These are phyloP conservation scores for Barnettozyma hawaiiensis DNA, from an alignment of 1,139 yeast species.

Conservation along the genomic window DNA sequence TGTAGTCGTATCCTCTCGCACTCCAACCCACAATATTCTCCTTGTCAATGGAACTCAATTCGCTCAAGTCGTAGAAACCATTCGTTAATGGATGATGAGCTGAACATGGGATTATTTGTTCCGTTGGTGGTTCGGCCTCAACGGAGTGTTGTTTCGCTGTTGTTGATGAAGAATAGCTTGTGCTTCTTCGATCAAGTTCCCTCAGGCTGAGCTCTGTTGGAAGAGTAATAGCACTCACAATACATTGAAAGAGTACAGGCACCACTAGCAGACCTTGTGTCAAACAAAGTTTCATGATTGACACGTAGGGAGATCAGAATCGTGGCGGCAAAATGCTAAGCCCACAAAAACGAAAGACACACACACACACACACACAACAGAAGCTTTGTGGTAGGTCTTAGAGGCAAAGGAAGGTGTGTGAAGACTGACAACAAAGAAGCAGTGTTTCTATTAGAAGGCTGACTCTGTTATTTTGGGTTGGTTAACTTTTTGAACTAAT, in stretches of 20 bases:
- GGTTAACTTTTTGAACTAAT: too few relatives aligned
- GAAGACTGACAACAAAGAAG: too few relatives aligned
- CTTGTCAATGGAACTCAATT: conserved; percentile 37
- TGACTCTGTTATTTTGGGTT: too few relatives aligned
- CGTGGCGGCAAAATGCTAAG: too few relatives aligned
- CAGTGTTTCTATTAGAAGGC: too few relatives aligned
- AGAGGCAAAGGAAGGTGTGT: too few relatives aligned
- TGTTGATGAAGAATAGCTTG: conserved; percentile 19
- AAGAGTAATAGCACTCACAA: background rate
- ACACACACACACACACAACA: too few relatives aligned
- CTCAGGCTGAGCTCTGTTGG: conserved; percentile 2
- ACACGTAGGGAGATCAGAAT: too few relatives aligned
- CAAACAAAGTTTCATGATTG: background rate
- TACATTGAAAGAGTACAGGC: background rate
- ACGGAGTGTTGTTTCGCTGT: conserved; percentile 5
- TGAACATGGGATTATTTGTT: conserved; percentile 42
- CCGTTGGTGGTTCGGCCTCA: conserved; percentile 24
- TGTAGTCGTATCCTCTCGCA: conserved; percentile 66
- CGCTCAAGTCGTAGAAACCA: conserved; percentile 52
- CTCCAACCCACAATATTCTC: conserved; percentile 46
- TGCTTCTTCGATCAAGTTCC: conserved; percentile 19
- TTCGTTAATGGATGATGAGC: conserved; percentile 46
- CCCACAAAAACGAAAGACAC: too few relatives aligned
- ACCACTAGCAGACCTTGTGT: background rate
- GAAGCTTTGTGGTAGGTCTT: too few relatives aligned